Conservation (phyloP, 176 grass and related monocot genomes). For the Aegilops umbellulata region DNA sequence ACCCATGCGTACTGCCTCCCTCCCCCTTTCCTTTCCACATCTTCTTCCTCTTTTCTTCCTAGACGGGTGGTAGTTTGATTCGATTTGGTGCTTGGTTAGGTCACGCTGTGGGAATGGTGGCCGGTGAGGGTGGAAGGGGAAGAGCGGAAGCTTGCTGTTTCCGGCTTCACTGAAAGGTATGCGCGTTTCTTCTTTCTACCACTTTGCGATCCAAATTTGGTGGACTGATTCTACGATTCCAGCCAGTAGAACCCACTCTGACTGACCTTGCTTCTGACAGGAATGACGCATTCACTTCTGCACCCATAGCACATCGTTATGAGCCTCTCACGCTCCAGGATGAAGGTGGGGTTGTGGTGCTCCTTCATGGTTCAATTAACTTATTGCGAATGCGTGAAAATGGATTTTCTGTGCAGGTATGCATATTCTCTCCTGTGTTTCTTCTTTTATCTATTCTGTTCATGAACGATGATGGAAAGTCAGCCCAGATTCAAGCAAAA, state of each 20-base stretch:
- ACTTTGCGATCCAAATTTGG: not conserved
- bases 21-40: not conserved
- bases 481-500: not conserved
- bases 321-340: not conserved
- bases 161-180: slow-evolving; percentile 16
- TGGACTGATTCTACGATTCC: not conserved
- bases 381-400: not conserved
- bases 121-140: slow-evolving; percentile 19
- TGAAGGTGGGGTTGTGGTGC: slow-evolving; percentile 21
- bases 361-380: not conserved
- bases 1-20: not conserved
- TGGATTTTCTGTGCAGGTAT: slow-evolving; percentile 21
- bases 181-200: not conserved
- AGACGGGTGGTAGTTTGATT: not conserved
- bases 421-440: not conserved
- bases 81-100: not conserved
- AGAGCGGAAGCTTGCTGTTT: slow-evolving; percentile 22
- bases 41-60: not conserved
- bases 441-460: slow-evolving; percentile 2
- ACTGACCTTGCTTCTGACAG: slow-evolving; percentile 15
- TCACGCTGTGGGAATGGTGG: slow-evolving; percentile 33
- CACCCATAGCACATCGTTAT: slow-evolving; percentile 13
- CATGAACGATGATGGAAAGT: not conserved
- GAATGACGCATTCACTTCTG: not conserved
- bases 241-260: not conserved